Conservation (phyloP, 2,329 filamentous ascomycete genomes). For the Penicillium sp. region DNA sequence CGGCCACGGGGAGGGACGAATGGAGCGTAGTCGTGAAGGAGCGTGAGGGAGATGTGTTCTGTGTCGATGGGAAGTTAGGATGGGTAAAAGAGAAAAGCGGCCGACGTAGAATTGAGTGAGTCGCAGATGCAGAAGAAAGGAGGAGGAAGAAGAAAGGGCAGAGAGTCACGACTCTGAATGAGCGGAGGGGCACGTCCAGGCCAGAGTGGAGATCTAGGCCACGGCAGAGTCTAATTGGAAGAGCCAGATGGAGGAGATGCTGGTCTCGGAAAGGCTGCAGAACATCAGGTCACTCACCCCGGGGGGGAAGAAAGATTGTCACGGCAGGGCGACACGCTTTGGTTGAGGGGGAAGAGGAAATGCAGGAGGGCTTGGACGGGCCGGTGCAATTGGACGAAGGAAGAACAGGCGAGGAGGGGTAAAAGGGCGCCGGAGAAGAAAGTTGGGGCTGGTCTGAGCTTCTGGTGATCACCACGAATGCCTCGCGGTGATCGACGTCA, state of each 20-base stretch:
- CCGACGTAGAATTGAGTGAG: no score
- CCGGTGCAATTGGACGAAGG: no score
- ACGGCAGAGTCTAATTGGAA: constrained; percentile 26
- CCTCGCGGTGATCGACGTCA: constrained; percentile 20
- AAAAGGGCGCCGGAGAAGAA: constrained; percentile 16
- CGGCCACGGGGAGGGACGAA: constrained; percentile 41
- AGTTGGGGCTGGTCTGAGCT: constrained; percentile 25
- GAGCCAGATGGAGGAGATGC: neutral
- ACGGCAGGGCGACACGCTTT: no score
- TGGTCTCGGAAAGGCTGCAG: constrained; percentile 9
- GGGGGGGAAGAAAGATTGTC: no score
- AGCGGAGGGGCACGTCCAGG: constrained; percentile 10
- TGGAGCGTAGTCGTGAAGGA: constrained; percentile 54
- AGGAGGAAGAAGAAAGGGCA: constrained; percentile 13
- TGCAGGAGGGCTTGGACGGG: no score
- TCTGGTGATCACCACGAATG: constrained; percentile 18
- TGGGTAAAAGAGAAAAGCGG: no score
- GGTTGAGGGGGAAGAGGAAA: neutral
- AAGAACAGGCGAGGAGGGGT: no score
- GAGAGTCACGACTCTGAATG: constrained; percentile 7
- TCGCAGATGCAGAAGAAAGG: neutral
- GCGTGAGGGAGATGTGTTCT: constrained; percentile 2
- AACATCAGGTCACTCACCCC: no score
- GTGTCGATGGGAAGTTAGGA: no score
- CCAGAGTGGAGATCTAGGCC: constrained; percentile 16